These are phyloP conservation scores for Senna tora DNA, from an alignment of 306 rosid species.

Conservation along the genomic window DNA sequence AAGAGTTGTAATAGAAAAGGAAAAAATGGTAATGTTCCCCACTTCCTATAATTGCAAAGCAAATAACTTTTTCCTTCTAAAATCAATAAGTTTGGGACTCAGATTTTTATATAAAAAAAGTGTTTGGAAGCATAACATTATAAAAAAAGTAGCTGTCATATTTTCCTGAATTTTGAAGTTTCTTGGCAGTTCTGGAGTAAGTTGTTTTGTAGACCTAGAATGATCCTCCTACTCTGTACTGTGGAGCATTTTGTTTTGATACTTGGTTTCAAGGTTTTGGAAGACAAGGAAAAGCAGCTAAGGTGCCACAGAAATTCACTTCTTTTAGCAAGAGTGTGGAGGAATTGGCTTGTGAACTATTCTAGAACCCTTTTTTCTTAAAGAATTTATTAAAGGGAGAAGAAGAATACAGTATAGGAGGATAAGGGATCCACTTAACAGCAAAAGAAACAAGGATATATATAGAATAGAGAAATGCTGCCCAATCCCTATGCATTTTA, in stretches of 20 bases:
- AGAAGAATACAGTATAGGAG: not conserved
- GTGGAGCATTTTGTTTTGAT: not conserved
- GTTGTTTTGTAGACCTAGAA: not conserved
- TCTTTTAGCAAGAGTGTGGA: too few relatives aligned
- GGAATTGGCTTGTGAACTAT: too few relatives aligned
- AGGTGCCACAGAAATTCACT: not conserved
- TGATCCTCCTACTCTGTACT: not conserved
- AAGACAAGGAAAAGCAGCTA: not conserved
- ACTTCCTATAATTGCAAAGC: not conserved
- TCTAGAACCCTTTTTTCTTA: not conserved
- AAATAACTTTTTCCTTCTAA: slow-evolving; percentile 1
- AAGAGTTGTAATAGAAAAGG: slow-evolving; percentile 10
- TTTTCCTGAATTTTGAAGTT: not conserved
- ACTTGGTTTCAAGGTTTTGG: not conserved
- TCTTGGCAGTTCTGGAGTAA: not conserved
- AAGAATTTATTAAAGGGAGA: not conserved
- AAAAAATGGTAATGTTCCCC: not conserved
- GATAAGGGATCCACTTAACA: not conserved
- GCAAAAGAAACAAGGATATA: not conserved
- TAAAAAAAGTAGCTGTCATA: not conserved
- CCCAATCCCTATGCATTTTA: not conserved
- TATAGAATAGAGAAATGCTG: not conserved
- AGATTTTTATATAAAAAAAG: too few relatives aligned
- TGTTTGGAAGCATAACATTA: not conserved
- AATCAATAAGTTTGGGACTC: not conserved